Evolutionary conservation across 345 rosid species (phyloP), one percentile per base, ranked within the genome.

Genomic region (Citropsis articulata): DNA sequence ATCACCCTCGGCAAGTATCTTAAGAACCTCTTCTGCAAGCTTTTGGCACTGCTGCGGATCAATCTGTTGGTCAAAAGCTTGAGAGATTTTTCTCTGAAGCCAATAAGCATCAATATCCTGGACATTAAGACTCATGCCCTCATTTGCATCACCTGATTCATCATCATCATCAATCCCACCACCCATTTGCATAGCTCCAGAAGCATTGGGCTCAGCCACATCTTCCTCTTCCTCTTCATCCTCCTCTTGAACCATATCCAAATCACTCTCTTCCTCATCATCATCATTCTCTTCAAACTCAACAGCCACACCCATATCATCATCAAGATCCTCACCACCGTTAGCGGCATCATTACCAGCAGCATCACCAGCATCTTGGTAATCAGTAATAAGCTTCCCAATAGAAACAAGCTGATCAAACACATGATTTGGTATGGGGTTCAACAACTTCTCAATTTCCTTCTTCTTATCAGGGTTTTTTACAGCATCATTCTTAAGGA

Each of bases 71-170:
- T 89, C 97, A 84, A 81, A 92, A 75, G 97, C 93, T 84, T 88
- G 97, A 55, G 99, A 92, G 67, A 95, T 91, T 89, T 92, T 91
- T 80, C 99, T 87, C 85, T 95, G 98, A 61, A 95, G 97, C 98
- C 98, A 95, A 85, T 95, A 95, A 36, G 99, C 98, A 88, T 94
- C 98, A 80, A 96, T 91, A 48, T 93, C 99, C 89, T 92, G 98
- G 62, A 92, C 99, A 86, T 91, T 94, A 63, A 94, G 86, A 82
- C 81, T 81, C 77, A 85, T 80, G 24, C 97, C 97, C 85, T 91
- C 97, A 67, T 89, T 84, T 3, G 88, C 96, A 76, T 89, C 94
- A 71, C 77, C 84, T 79, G 78, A 76, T 35, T 88, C 96, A 78
- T 90, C 95, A 69, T 92, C 98, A 81, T 92, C 98, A 81, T 92